Evolutionary conservation across 2,329 filamentous ascomycete species (phyloP), one percentile per base, ranked within the genome.

Genomic region (Penicillium sp.): DNA sequence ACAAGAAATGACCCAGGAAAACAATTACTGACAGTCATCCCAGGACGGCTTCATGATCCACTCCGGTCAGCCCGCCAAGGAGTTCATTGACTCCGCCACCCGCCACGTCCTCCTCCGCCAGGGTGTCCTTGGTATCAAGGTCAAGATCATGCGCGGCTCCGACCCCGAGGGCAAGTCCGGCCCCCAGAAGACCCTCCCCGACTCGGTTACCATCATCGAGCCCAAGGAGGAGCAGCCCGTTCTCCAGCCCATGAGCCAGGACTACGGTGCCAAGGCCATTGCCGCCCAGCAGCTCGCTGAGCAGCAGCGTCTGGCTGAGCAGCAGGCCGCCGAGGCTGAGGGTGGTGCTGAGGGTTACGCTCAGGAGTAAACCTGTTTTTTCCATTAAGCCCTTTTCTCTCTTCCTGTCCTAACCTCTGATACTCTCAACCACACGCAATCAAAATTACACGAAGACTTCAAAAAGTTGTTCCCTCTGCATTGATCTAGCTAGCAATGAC

Each of bases 81-180:
- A 98, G 80, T 98, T 98, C 81, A 98, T 98, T 75, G 93, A 98
- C 82, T 82, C 79, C 69, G 94, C 94, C 66, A 97, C 93, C 70
- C 93, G 93, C 69, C 93, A 98, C 88, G 93, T 98, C 69, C 89
- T 98, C 63, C 90, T 98, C 76, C 88, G 94, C 79, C 93, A 98
- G 82, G 93, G 93, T 87, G 93, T 98, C 62, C 82, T 98, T 62
- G 93, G 93, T 80, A 98, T 98, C 81, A 98, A 98, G 85, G 93
- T 98, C 77, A 98, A 98, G 90, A 98, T 98, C 80, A 98, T 98
- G 93, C 90, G 94, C 75, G 93, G 93, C 73, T 93, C 89, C 66
- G 93, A 98, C 81, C 93, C 93, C 74, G 89, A 97, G 79, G 93
- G 93, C 85, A 98, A 98, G 86, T 84, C 89, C 69, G 89, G 93